Evolutionary conservation across 768 basidiomycete genomes (phyloP).

Genomic region (Suillus tomentosus): DNA sequence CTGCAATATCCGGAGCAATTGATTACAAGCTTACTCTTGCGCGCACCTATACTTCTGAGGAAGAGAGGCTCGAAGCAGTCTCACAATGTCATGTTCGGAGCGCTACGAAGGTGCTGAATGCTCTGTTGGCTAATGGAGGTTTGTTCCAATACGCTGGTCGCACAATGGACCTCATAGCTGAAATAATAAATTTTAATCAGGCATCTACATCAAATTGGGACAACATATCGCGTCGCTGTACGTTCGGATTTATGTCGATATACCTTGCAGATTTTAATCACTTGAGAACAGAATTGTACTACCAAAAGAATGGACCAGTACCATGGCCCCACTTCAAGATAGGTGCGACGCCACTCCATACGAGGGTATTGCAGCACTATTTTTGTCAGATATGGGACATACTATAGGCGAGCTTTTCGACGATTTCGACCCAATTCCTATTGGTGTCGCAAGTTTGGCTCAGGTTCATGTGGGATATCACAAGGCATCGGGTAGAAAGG

Average conservation of each 20-base stretch:
- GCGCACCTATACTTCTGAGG: constrained; percentile 49
- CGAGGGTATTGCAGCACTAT: constrained; percentile 72
- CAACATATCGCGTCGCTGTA: constrained; percentile 81
- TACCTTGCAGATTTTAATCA: constrained; percentile 16
- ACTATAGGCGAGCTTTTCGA: constrained; percentile 76
- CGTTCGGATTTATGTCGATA: constrained; percentile 30
- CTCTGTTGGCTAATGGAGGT: constrained; percentile 91
- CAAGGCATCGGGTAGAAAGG: constrained; percentile 66
- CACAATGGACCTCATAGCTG: background rate
- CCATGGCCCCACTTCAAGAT: constrained; percentile 76
- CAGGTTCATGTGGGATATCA: constrained; percentile 90
- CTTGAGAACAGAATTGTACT: constrained; percentile 47
- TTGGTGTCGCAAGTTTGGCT: constrained; percentile 94
- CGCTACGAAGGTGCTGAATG: constrained; percentile 74
- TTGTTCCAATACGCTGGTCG: constrained; percentile 23
- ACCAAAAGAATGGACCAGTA: constrained; percentile 63
- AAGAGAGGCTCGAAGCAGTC: constrained; percentile 53
- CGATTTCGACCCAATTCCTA: constrained; percentile 83
- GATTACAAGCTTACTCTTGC: constrained; percentile 75
- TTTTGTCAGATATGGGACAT: constrained; percentile 76
- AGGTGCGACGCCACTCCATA: constrained; percentile 90
- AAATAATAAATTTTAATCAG: constrained; percentile 35
- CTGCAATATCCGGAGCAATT: constrained; percentile 62
- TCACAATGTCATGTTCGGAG: constrained; percentile 85
- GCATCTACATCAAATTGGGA: constrained; percentile 87